phyloP scores from a whole-genome alignment of 768 basidiomycete species.

The Rhizopogon vinicolor region DNA sequence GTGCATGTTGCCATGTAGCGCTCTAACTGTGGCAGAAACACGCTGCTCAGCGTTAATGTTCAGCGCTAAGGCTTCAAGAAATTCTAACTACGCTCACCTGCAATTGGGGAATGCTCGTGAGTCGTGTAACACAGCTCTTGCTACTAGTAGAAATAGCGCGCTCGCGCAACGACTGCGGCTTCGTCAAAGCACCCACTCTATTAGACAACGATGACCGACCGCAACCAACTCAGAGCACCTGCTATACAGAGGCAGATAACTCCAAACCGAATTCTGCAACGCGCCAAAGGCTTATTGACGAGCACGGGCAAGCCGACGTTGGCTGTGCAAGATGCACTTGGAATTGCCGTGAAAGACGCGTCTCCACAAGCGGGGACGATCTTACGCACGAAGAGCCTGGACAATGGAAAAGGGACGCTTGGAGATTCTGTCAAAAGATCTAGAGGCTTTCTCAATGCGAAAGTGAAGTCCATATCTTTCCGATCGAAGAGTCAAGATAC shows the following conservation, averaged over 20 bases:
- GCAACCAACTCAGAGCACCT: background rate
- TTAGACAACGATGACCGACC: background rate
- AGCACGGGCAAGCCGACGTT: slow-evolving; percentile 22
- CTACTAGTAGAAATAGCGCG: background rate
- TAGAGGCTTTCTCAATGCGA: slow-evolving; percentile 26
- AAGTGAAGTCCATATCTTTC: slow-evolving; percentile 24
- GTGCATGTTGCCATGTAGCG: too few relatives aligned
- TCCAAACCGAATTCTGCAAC: slow-evolving; percentile 25
- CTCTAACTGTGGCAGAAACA: too few relatives aligned
- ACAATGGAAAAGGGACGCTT: slow-evolving; percentile 8
- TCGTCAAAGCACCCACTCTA: background rate
- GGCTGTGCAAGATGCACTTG: slow-evolving; percentile 2
- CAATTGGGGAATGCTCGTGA: too few relatives aligned
- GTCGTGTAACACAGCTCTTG: background rate
- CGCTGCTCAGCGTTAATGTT: too few relatives aligned
- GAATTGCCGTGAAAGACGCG: slow-evolving; percentile 16
- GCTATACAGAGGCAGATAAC: background rate
- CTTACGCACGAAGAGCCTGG: background rate
- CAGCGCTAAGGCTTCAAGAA: too few relatives aligned
- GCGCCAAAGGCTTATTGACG: slow-evolving; percentile 34
- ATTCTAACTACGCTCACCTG: too few relatives aligned
- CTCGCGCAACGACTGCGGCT: background rate
- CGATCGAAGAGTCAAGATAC: slow-evolving; percentile 3
- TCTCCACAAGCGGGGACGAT: slow-evolving; percentile 1
- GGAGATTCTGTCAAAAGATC: slow-evolving; percentile 30